Base-by-base conservation (phyloP, 2,329 filamentous ascomycete species). In the Pseudocercospora macadamiae region DNA sequence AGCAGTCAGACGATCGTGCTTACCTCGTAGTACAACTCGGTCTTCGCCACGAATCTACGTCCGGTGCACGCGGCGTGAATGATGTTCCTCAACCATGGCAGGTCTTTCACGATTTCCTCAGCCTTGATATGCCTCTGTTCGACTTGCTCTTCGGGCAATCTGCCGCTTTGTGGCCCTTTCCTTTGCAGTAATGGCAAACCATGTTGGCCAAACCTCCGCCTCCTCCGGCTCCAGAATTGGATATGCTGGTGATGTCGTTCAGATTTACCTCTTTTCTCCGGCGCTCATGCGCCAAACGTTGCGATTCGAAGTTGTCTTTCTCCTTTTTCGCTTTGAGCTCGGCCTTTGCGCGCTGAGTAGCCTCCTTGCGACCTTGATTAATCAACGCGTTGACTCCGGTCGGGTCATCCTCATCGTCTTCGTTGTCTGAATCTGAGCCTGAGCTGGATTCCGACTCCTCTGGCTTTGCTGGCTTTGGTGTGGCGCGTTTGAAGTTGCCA, bases 241-340 rank as follows among this genome's bases (percentile, higher is more conserved):
- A 89, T 47, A 90, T 84, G 1, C 69, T 68, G 26, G 59, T 66
- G 6, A 68, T 63, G n/a, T 80, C 80, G 68, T 88, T 88, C 56
- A 91, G 74, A 61, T 87, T 87, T 52, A 90, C 80, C 55, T 88
- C 84, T 71, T 87, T 88, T 72, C 86, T 86, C 67, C 84, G 82
- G 44, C 86, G 78, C 69, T 83, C 81, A 39, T 85, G 83, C 6
- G 84, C 82, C 16, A 87, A 73, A 64, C 84, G 78, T 63, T 76
- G 75, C 10, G 77, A 74, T 63, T 80, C 81, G 21, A 75, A 75
- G 51, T 77, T 77, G 59, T 82, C 80, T 23, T 75, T 75, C 49
- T 80, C 79, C 66, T 77, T 79, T 68, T 79, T 80, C 36, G 76
- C 75, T 65, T 77, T 73, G 28, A 77, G 75, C 51, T 78, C 76